Evolutionary conservation across 179 eudicot species (phyloP), one percentile per base, ranked within the genome.

Genomic region (Drosera spatulata): DNA sequence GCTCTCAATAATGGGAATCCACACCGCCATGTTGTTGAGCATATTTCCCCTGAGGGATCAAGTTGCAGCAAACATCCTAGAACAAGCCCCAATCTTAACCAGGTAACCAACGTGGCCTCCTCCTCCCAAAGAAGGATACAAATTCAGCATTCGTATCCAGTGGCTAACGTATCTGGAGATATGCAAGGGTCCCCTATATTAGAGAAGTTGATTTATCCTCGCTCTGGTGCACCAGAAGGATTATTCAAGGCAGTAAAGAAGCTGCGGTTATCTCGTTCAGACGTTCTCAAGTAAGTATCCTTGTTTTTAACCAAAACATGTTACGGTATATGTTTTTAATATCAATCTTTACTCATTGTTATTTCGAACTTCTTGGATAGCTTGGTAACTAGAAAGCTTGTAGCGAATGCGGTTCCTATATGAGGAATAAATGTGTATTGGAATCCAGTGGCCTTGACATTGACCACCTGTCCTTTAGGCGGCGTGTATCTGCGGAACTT

Each of bases 221-320:
- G 69, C 60, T n/a, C 61, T 7, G 73, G 64, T 57, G 66, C 57
- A 42, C 77, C 71, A 38, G 55, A 53, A 60, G 79, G 71, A 61
- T 59, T 79, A 53, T 82, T 82, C 72, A 78, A 72, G 49, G 80
- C 80, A 40, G 61, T 82, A 50, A 76, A 69, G 72, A 78, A 68
- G 61, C 74, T 85, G 58, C 78, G 75, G 3, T 66, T 82, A 51
- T 71, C 85, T 63, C 91, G 91, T 39, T 55, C 38, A 37, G 91
- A 82, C 44, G 53, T 80, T 53, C 68, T 82, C 47, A 78, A 77
- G 87, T 82, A 22, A 22, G 33, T 22, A 22, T 22, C 33, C 33
- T 22, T 22, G 33, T 22, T 22, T 22, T 22, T 22, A 22, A 22
- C 33, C 33, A 22, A 22, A 22, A 22, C 33, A 22, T 22, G 33